Base-by-base conservation (phyloP, 2,329 filamentous ascomycete genomes). In the Coniochaeta hoffmannii region DNA sequence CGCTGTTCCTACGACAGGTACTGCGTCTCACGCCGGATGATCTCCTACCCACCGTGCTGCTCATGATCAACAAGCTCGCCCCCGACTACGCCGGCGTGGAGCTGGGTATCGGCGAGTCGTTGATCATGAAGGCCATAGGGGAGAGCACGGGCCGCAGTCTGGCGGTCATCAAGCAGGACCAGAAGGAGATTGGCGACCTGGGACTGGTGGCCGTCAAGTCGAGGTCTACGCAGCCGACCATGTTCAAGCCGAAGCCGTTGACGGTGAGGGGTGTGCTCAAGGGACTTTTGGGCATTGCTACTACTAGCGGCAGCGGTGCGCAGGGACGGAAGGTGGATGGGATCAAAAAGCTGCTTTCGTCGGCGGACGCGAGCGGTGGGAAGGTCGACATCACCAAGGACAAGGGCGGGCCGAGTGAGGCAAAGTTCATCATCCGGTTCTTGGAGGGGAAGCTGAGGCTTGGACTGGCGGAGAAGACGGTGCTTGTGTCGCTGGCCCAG, bases 101-200 rank as follows among this genome's bases (percentile, higher is more conserved):
- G 71, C 80, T 99, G 30, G 94, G 94, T n/a, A 99, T 99, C 63
- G 94, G 94, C 56, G 94, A 99, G 72, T 97, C 93, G 0, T 73
- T 99, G 28, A 97, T 99, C 65, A 97, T 97, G 92, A 99, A 97
- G 70, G 90, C 94, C 5, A 96, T 99, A 65, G 93, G 93, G 11
- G 93, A 97, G 73, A 88, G 87, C 30, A 99, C 94, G 0, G 94
- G 94, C 10, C 86, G 94, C 58, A 96, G 86, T 65, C 73, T 97
- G 50, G 81, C 87, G 35, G 86, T 96, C 53, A 96, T 99, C 76
- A 97, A 97, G 73, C 85, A 88, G 51, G 92, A 97, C 63, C 94
- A 99, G 67, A 91, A 94, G 65, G 91, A 97, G 64, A 96, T 97
- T 70, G 94, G 94, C 54, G 94, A 99, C 69, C 79, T 99, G 11